Evolutionary conservation across 495 filamentous ascomycete genomes (phyloP).

Genomic region (Cudoniella acicularis): DNA sequence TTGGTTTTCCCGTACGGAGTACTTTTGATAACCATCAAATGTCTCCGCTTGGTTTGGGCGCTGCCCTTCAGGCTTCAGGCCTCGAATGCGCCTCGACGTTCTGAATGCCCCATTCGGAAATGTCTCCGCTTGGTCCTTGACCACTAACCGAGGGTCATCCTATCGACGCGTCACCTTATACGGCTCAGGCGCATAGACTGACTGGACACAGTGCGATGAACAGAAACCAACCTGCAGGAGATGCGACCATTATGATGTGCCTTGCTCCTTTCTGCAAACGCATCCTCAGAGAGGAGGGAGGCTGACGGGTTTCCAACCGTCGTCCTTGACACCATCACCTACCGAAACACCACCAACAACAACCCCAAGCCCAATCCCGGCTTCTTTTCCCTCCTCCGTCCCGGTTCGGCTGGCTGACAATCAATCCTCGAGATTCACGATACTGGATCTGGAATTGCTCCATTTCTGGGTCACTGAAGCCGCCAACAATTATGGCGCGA

Average conservation of each 20-base stretch:
- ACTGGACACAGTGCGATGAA: slow-evolving; percentile 52
- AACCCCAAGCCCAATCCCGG: not conserved
- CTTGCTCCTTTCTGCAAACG: slow-evolving; percentile 52
- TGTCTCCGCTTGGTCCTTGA: not conserved
- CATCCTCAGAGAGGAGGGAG: slow-evolving; percentile 27
- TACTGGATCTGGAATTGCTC: slow-evolving; percentile 46
- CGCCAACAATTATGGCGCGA: slow-evolving; percentile 37
- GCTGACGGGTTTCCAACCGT: slow-evolving; percentile 4
- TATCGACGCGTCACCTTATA: not conserved
- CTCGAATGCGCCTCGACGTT: not conserved
- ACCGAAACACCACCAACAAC: not conserved
- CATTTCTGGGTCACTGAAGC: slow-evolving; percentile 45
- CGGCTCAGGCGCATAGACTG: not conserved
- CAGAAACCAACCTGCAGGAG: slow-evolving; percentile 56
- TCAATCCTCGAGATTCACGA: slow-evolving; percentile 33
- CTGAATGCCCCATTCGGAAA: not conserved
- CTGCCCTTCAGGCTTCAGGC: too few species aligned
- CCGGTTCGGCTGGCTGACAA: not conserved
- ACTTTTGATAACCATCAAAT: too few species aligned
- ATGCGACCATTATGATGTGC: slow-evolving; percentile 54
- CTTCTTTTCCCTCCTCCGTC: not conserved
- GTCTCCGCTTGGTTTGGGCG: too few species aligned
- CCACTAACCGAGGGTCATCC: not conserved
- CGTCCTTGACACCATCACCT: slow-evolving; percentile 15
- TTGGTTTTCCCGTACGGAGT: too few species aligned